phyloP scores from a whole-genome alignment of 2,329 filamentous ascomycete species.

The Ciborinia camelliae region DNA sequence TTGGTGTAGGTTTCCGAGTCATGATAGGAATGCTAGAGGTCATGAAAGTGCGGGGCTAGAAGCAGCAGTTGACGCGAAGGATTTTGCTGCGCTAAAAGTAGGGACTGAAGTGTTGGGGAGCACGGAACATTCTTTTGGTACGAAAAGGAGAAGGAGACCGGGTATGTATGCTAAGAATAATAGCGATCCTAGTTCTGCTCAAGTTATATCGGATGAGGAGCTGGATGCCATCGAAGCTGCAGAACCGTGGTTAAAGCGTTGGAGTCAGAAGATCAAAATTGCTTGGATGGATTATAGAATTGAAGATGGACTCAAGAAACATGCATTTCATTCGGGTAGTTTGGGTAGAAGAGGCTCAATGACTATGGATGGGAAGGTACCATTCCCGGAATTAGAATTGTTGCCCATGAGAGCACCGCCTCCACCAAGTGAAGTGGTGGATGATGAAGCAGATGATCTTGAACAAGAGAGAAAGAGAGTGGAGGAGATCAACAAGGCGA shows the following conservation, averaged over 20 bases:
- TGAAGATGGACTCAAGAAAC: conserved; percentile 2
- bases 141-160: conserved; percentile 13
- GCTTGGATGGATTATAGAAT: conserved; percentile 15
- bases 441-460: conserved; percentile 19
- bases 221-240: conserved; percentile 11
- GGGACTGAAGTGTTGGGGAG: conserved; percentile 27
- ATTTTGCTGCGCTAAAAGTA: conserved; percentile 17
- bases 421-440: conserved; percentile 20
- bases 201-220: neutral
- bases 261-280: conserved; percentile 2
- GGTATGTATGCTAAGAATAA: neutral
- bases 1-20: conserved; percentile 34
- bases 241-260: conserved; percentile 8
- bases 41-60: conserved; percentile 23
- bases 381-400: conserved; percentile 35
- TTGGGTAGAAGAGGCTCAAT: conserved; percentile 31
- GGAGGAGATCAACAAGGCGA: conserved; percentile 16
- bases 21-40: conserved; percentile 30
- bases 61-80: conserved; percentile 26
- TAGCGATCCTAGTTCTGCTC: neutral
- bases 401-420: conserved; percentile 25
- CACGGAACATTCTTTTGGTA: conserved; percentile 29
- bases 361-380: conserved; percentile 27
- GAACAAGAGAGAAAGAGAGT: conserved; percentile 20
- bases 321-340: conserved; percentile 13